Base-by-base conservation (phyloP, 2,329 filamentous ascomycete genomes). In the Coniochaeta prunicola region DNA sequence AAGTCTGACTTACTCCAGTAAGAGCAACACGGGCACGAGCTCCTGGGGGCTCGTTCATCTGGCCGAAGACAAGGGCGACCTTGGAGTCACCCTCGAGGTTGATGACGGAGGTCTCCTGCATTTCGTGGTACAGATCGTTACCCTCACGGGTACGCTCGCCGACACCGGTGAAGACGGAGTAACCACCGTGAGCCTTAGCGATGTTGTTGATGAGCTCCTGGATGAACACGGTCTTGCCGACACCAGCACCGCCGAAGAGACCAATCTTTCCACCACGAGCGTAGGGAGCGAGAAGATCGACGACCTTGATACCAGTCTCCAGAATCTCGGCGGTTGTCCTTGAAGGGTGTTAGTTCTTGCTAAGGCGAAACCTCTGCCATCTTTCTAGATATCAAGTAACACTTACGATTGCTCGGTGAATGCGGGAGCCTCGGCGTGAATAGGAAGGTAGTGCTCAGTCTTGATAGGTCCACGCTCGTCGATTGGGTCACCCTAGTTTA, bases 181-280 rank as follows among this genome's bases (percentile, higher is more conserved):
- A 99, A 96, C 94, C 94, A 96, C 94, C 94, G 85, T 99, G 94
- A 71, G 94, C 94, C 88, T 97, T 97, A 82, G 94, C 94, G 76
- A 99, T 97, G 89, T 99, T 99, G 92, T 99, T 99, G 84, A 99
- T 99, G 76, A 99, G 83, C 84, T 99, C 94, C 87, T 99, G 94
- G 79, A 99, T 99, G 86, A 97, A 99, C 77, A 99, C 94, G 77
- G 94, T 99, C 90, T 99, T 99, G 80, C 94, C 94, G 85, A 99
- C 94, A 96, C 94, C 94, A 73, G 94, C 94, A 93, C 94, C 94
- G 82, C 94, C 94, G 83, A 99, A 99, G 70, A 99, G 92, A 91
- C 94, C 94, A 86, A 99, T 99, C 90, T 99, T 99, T 88, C 94
- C 94, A 91, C 94, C 94, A 96, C 94, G 94, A 77, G 94, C 94